Evolutionary conservation across 2,329 filamentous ascomycete genomes (phyloP), one percentile per base, ranked within the genome.

Genomic region (Hirsutella thompsonii): DNA sequence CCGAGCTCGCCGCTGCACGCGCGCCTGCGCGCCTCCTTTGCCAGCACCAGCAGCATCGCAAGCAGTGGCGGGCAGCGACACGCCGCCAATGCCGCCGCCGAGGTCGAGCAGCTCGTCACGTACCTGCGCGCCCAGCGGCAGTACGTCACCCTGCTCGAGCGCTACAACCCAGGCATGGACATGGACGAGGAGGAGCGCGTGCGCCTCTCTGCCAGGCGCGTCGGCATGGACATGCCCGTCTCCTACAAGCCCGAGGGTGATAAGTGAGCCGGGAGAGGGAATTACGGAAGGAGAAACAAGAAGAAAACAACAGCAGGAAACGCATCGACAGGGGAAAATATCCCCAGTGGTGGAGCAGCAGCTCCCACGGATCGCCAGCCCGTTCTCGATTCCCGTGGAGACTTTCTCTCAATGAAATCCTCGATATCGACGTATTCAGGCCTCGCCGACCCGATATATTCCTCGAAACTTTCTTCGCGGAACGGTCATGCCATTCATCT

Each of bases 111-210:
- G 60, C 78, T 87, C 49, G 63, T 88, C 20, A 73, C 78, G 43
- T 96, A 94, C 58, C 71, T 92, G 18, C 76, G 77, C 51, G 81
- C 89, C n/a, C 92, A 98, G 67, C 72, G 89, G 40, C 76, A 76
- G 57, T 95, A 96, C 59, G 74, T 77, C 20, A 81, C 77, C 14
- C 66, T 96, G 35, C 60, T 96, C 30, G 89, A 95, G 63, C 74
- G 89, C 52, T 96, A 98, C 64, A 96, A 96, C 60, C 88, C 88
- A 0, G 88, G 89, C 16, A 86, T 93, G 78, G 76, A 77, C 49
- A 85, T 94, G 81, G 78, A 83, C 49, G 81, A 79, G 57, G 79
- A 93, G 62, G 89, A 96, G 67, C 72, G 85, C 45, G 79, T 95
- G 34, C 68, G 86, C 43, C 66, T 95, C 66, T 83, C 84, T 41